A percentile compares a stretch with the other conserved stretches of the same genome.
These are phyloP conservation scores for Boletus edulis DNA, from an alignment of 768 basidiomycete genomes.

Conservation along the genomic window DNA sequence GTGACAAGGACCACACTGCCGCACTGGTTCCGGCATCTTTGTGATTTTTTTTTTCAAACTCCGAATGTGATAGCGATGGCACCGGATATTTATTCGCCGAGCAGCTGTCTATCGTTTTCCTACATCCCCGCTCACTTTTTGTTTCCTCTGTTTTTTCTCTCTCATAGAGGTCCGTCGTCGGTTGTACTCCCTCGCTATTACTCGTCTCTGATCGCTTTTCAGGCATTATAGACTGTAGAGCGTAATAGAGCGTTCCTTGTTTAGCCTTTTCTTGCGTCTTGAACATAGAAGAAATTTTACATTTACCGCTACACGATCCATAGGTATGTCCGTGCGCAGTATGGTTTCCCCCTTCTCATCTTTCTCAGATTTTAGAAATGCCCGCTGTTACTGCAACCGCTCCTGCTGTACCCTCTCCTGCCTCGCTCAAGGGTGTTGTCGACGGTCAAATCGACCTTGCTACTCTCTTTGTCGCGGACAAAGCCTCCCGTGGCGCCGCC, in stretches of 20 bases:
- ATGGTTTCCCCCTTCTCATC: background rate
- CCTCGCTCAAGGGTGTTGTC: slow-evolving; percentile 69
- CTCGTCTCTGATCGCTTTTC: slow-evolving; percentile 3
- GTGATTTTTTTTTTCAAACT: slow-evolving; percentile 28
- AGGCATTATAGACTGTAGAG: slow-evolving; percentile 45
- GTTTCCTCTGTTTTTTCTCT: slow-evolving; percentile 19
- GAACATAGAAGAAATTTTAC: slow-evolving; percentile 34
- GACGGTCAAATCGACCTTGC: slow-evolving; percentile 69
- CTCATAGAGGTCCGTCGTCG: slow-evolving; percentile 32
- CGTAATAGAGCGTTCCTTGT: slow-evolving; percentile 64
- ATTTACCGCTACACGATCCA: slow-evolving; percentile 34
- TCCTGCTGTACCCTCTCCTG: slow-evolving; percentile 56
- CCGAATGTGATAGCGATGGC: slow-evolving; percentile 15
- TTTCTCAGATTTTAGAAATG: slow-evolving; percentile 61
- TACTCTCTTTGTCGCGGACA: slow-evolving; percentile 82
- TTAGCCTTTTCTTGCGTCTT: slow-evolving; percentile 47
- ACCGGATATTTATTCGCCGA: slow-evolving; percentile 11
- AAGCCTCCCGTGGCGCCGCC: slow-evolving; percentile 72
- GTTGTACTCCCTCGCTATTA: background rate
- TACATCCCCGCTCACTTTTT: slow-evolving; percentile 33
- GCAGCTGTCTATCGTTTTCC: slow-evolving; percentile 3
- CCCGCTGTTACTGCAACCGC: slow-evolving; percentile 73
- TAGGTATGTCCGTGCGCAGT: slow-evolving; percentile 38
- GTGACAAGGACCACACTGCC: no score
- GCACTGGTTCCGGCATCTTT: slow-evolving; percentile 4